Evolutionary conservation across 106 monocot genomes (phyloP).

Genomic region (Apostasia ramifera): DNA sequence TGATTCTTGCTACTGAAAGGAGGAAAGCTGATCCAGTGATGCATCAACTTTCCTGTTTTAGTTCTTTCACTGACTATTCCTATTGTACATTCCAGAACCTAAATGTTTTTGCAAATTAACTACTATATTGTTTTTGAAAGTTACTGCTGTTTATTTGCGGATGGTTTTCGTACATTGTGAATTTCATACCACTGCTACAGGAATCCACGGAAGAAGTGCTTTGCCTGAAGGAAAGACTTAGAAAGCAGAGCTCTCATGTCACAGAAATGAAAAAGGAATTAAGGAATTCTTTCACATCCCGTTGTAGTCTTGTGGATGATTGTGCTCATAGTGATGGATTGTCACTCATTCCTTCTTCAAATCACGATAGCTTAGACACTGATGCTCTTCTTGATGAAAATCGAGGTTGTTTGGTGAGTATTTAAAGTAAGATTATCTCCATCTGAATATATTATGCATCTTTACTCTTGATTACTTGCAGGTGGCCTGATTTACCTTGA

Average conservation of each 20-base stretch:
- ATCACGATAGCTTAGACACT: neutral
- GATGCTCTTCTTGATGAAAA: slow-evolving; percentile 4
- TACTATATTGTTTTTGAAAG: no score
- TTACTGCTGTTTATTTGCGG: no score
- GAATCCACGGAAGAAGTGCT: slow-evolving; percentile 35
- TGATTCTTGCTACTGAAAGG: no score
- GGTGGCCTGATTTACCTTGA: no score
- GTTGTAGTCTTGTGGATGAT: slow-evolving; percentile 10
- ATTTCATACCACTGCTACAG: slow-evolving; percentile 15
- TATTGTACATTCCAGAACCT: no score
- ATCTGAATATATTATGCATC: neutral
- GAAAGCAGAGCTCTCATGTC: slow-evolving; percentile 14
- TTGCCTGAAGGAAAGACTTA: slow-evolving; percentile 22
- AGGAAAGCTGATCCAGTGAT: no score
- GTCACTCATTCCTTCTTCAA: neutral
- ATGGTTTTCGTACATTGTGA: neutral
- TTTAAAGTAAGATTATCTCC: neutral
- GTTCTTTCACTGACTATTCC: no score
- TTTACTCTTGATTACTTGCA: neutral
- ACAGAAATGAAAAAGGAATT: slow-evolving; percentile 29
- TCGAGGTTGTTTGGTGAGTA: slow-evolving; percentile 7
- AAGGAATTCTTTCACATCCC: slow-evolving; percentile 21
- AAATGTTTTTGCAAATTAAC: no score
- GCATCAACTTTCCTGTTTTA: no score
- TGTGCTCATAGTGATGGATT: neutral